Base-by-base conservation (phyloP, 2,329 filamentous ascomycete species). In the Eurotiales sp. region DNA sequence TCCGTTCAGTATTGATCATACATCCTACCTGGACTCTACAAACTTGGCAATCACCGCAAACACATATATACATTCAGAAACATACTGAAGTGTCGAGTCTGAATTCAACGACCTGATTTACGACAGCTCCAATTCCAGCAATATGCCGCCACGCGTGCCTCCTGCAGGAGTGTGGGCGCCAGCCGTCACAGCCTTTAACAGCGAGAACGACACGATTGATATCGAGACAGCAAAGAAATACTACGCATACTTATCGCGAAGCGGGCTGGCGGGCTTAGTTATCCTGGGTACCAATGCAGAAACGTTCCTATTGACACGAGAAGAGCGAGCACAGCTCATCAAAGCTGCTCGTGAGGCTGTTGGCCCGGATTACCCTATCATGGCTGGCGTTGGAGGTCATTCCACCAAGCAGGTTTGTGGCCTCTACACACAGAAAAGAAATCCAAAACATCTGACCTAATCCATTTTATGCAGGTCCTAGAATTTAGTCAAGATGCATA, bases 341-440 rank as follows among this genome's bases (percentile, higher is more conserved):
- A 64, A 70, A 23, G 71, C 78, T 10, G 84, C 84, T 46, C 72
- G 81, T 30, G 61, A 64, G 30, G 76, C 78, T n/a, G 75, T 79
- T 12, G 77, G 77, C 0, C 72, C 76, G 1, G 67, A 69, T 19
- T 82, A 73, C 60, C 81, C 81, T 25, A 73, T 85, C 61, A 84
- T 84, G 73, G 81, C 80, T 3, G 84, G 84, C 29, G 80, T 83
- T 6, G 77, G 82, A 15, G 82, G 79, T 0, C 83, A 86, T 65
- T 85, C 81, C 14, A 86, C 81, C 2, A 76, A 77, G 56, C 83
- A 87, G 66, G 80, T 81, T n/a, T n/a, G n/a, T n/a, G n/a, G n/a
- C n/a, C n/a, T n/a, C n/a, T n/a, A n/a, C n/a, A n/a, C n/a, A n/a
- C n/a, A n/a, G n/a, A n/a, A n/a, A n/a, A n/a, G n/a, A n/a, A n/a